Percentiles rank a stretch among this genome's conserved stretches.
Conservation (phyloP, 2,329 filamentous ascomycete genomes). For the Cadophora luteo-olivacea region DNA sequence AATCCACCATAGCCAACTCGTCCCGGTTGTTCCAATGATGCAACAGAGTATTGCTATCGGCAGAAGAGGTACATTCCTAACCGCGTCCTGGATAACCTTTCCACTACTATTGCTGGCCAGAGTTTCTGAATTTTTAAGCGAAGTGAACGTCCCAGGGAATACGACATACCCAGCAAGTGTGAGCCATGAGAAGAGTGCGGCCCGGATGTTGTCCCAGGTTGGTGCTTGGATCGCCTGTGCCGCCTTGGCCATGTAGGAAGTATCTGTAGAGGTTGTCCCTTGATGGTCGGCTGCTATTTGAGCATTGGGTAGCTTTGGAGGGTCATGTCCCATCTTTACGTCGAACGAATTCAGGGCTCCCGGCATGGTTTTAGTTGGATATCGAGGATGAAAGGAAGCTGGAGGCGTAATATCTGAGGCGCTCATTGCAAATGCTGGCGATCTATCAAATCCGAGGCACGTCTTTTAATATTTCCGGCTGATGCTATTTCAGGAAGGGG, state of each 20-base stretch:
- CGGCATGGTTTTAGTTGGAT: conserved; percentile 15
- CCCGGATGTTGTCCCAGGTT: conserved; percentile 14
- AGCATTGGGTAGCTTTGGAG: too few relatives aligned
- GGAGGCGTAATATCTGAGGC: too few relatives aligned
- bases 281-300: too few relatives aligned
- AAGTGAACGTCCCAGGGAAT: conserved; percentile 25
- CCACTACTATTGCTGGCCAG: conserved; percentile 14
- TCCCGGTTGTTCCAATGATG: not conserved
- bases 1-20: not conserved
- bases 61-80: conserved; percentile 32
- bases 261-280: conserved; percentile 13
- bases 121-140: conserved; percentile 23
- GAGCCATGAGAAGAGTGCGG: conserved; percentile 24
- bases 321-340: too few relatives aligned
- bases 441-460: too few relatives aligned
- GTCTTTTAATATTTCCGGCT: conserved; percentile 15
- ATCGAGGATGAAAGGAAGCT: too few relatives aligned
- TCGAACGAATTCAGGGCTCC: conserved; percentile 12
- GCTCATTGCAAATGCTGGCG: too few relatives aligned
- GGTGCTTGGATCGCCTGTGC: conserved; percentile 17
- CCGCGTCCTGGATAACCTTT: conserved; percentile 18
- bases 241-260: conserved; percentile 13
- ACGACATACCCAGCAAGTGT: conserved; percentile 24
- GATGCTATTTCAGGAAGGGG: conserved; percentile 17
- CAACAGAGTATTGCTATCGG: conserved; percentile 29